Percentiles rank a stretch among this genome's conserved stretches.
Evolutionary conservation across 495 filamentous ascomycete species (phyloP).

Genomic region (Penicillium canescens): DNA sequence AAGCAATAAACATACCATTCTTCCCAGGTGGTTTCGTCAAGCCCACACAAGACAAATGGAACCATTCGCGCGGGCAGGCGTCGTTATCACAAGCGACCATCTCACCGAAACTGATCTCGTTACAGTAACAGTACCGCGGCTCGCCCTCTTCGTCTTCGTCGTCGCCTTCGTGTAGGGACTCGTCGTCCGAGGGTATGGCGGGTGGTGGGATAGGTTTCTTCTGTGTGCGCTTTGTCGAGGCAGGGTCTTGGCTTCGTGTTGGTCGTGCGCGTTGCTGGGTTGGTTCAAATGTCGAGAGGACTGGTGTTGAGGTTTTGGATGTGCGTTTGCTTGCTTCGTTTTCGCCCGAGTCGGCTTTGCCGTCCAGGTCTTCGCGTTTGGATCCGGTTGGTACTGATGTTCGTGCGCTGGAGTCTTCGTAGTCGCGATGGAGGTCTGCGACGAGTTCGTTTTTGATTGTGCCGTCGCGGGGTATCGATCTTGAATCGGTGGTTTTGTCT

Average conservation of each 20-base stretch:
- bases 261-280: constrained; percentile 38
- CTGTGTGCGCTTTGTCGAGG: constrained; percentile 59
- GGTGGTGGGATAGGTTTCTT: constrained; percentile 56
- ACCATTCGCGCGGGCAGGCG: constrained; percentile 88
- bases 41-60: constrained; percentile 91
- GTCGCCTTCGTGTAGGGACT: constrained; percentile 58
- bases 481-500: constrained; percentile 41
- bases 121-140: constrained; percentile 89
- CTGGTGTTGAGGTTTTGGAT: constrained; percentile 62
- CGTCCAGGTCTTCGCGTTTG: constrained; percentile 37
- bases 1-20: constrained; percentile 65
- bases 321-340: constrained; percentile 33
- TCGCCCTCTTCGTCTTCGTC: constrained; percentile 78
- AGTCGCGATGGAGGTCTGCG: constrained; percentile 27
- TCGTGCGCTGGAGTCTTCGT: constrained; percentile 32
- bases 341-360: constrained; percentile 31
- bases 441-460: constrained; percentile 29
- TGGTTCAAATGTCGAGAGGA: constrained; percentile 42
- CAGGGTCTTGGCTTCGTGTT: constrained; percentile 41
- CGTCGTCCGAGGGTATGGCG: constrained; percentile 45
- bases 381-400: constrained; percentile 22
- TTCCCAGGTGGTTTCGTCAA: constrained; percentile 80
- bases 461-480: constrained; percentile 32
- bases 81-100: constrained; percentile 98
- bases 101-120: constrained; percentile 89